phyloP scores from a whole-genome alignment of 2,329 filamentous ascomycete species.

The Basipetospora chlamydospora region DNA sequence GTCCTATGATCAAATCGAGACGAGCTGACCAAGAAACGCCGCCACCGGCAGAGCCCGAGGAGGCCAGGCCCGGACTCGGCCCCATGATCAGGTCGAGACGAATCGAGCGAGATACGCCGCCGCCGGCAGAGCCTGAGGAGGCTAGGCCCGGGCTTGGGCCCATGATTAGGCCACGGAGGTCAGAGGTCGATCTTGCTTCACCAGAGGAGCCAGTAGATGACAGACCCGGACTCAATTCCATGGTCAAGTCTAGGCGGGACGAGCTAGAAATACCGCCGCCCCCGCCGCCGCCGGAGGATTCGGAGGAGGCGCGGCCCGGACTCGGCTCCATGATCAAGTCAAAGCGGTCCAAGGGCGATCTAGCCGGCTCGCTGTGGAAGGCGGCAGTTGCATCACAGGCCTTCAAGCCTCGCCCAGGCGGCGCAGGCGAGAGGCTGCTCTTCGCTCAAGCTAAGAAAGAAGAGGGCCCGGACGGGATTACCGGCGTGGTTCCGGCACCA shows the following conservation, averaged over 20 bases:
- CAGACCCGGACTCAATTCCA: conserved; percentile 68
- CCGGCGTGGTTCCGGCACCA: conserved; percentile 71
- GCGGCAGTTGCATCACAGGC: conserved; percentile 49
- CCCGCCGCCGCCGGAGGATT: conserved; percentile 2
- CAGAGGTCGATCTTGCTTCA: background rate
- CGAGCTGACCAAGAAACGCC: conserved; percentile 8
- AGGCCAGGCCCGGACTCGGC: conserved; percentile 58
- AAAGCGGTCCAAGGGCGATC: conserved; percentile 55
- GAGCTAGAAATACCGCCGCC: conserved; percentile 10
- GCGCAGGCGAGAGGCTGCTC: conserved; percentile 66
- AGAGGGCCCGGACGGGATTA: conserved; percentile 77
- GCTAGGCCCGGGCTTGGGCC: background rate
- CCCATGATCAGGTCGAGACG: conserved; percentile 60
- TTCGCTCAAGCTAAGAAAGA: conserved; percentile 41
- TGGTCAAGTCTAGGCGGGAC: conserved; percentile 50
- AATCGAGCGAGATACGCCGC: background rate
- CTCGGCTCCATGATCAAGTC: conserved; percentile 4
- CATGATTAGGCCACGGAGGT: background rate
- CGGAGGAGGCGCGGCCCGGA: conserved; percentile 1
- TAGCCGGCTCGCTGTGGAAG: conserved; percentile 66
- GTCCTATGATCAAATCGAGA: too few relatives aligned
- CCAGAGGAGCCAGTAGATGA: conserved; percentile 21
- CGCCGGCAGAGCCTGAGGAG: background rate
- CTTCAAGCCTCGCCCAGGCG: conserved; percentile 81
- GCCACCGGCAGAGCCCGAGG: conserved; percentile 17